Evolutionary conservation across 208 protist species (phyloP), one percentile per base, ranked within the genome.

Genomic region (Phytomonas sp.): DNA sequence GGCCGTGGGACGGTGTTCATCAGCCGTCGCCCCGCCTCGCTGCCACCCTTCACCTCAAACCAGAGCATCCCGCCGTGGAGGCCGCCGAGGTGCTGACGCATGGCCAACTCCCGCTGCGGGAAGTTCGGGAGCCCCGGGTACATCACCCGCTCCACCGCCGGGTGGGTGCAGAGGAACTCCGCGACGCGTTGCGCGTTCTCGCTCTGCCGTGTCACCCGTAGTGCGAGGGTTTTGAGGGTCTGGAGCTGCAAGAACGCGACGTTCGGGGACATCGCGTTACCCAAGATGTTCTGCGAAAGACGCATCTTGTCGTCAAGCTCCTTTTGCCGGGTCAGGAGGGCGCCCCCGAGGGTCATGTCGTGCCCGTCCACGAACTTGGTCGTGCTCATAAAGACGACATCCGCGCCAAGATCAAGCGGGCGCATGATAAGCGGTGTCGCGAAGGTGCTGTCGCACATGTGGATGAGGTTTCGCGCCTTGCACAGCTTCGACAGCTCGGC

Each of bases 281-380:
- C 96, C 51, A 95, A 82, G 69, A 92, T 89, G 80, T 98, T 98
- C 75, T 98, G 96, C 4, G 96, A 84, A 33, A 98, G 92, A 40
- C 89, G 89, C 7, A 98, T 37, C 75, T 92, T 88, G 13, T 84
- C 84, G 68, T 87, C 86, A 20, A 97, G 53, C 40, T 93, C 91
- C 69, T 96, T 91, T 71, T 67, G 67, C 59, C 88, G 89, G 30
- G 67, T 86, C 13, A 92, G 80, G 30, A 94, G 74, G 34, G 92
- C 85, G 33, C 98, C 98, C 62, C 90, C 91, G 67, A 99, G 89
- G 17, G 93, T 96, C 81, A 98, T 97, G 72, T 94, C 92, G 78
- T 99, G 97, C 67, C 98, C 97, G 72, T 98, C 97, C 37, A 98
- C 82, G 76, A 96, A 99, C 85, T 99, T 99, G 66, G 96, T 99